A percentile compares a stretch with the other conserved stretches of the same genome.
phyloP scores from a whole-genome alignment of 192 early-diverging fungal genomes.

The Entomortierella chlamydospora region DNA sequence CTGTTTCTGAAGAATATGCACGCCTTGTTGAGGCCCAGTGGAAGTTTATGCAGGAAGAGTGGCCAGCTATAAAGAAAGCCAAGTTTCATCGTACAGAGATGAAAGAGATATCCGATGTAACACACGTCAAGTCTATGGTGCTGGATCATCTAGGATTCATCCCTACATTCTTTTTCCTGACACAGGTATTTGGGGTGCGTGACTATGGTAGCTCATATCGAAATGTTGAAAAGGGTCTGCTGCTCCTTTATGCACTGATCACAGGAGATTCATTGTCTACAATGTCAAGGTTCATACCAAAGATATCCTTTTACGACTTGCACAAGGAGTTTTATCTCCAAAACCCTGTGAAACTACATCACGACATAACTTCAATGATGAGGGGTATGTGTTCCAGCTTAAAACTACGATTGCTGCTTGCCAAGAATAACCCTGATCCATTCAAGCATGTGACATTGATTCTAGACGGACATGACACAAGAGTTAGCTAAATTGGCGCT shows the following conservation, averaged over 20 bases:
- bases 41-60: slow-evolving; percentile 19
- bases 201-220: slow-evolving; percentile 5
- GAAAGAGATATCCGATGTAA: slow-evolving; percentile 6
- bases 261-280: slow-evolving; percentile 9
- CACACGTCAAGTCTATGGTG: slow-evolving; percentile 11
- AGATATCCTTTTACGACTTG: slow-evolving; percentile 11
- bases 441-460: slow-evolving; percentile 18
- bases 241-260: slow-evolving; percentile 8
- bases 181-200: slow-evolving; percentile 6
- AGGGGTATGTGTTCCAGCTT: slow-evolving; percentile 6
- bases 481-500: slow-evolving; percentile 12
- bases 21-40: slow-evolving; percentile 2
- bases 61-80: slow-evolving; percentile 12
- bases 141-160: slow-evolving; percentile 15
- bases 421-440: slow-evolving; percentile 18
- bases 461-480: slow-evolving; percentile 18
- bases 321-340: slow-evolving; percentile 15
- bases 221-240: slow-evolving; percentile 12
- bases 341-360: slow-evolving; percentile 6
- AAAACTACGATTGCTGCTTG: slow-evolving; percentile 7
- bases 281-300: slow-evolving; percentile 10
- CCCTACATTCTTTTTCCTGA: slow-evolving; percentile 13
- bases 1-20: neutral
- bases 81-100: slow-evolving; percentile 21
- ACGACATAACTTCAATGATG: slow-evolving; percentile 7